These are phyloP conservation scores for Solanum dulcamara DNA, from an alignment of 257 asterid genomes.

Conservation along the genomic window DNA sequence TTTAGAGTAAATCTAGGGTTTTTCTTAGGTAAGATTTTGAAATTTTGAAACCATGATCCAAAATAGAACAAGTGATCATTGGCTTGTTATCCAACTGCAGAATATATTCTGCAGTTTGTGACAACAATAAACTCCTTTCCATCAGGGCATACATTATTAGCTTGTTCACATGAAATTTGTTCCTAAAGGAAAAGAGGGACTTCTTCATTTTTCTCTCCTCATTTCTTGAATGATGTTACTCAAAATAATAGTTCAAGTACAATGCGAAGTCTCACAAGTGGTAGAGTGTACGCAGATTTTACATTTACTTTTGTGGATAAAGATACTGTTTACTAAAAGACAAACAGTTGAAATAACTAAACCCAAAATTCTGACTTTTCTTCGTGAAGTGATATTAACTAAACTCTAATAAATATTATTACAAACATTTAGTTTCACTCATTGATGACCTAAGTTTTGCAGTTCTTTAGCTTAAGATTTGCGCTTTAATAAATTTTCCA, in stretches of 20 bases:
- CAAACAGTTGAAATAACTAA: not conserved
- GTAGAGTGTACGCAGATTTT: not conserved
- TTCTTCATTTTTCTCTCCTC: not conserved
- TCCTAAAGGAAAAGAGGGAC: not conserved
- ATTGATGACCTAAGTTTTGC: not conserved
- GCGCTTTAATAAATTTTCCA: not conserved
- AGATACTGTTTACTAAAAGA: not conserved
- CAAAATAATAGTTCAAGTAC: not conserved
- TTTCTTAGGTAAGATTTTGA: constrained; percentile 6
- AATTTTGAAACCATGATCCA: not conserved
- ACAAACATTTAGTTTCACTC: not conserved
- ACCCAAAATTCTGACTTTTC: not conserved
- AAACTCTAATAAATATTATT: not conserved
- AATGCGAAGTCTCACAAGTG: not conserved
- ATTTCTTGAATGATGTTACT: not conserved
- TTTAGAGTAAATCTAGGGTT: constrained; percentile 16
- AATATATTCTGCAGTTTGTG: not conserved
- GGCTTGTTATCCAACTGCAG: not conserved
- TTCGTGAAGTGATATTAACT: not conserved
- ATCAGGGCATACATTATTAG: not conserved
- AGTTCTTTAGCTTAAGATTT: not conserved
- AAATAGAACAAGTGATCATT: not conserved
- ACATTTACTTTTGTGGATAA: too few relatives aligned
- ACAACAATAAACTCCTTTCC: not conserved
- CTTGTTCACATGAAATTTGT: not conserved